These are phyloP conservation scores for Pseudopyrenochaeta lycopersici DNA, from an alignment of 2,329 filamentous ascomycete species.

Conservation along the genomic window DNA sequence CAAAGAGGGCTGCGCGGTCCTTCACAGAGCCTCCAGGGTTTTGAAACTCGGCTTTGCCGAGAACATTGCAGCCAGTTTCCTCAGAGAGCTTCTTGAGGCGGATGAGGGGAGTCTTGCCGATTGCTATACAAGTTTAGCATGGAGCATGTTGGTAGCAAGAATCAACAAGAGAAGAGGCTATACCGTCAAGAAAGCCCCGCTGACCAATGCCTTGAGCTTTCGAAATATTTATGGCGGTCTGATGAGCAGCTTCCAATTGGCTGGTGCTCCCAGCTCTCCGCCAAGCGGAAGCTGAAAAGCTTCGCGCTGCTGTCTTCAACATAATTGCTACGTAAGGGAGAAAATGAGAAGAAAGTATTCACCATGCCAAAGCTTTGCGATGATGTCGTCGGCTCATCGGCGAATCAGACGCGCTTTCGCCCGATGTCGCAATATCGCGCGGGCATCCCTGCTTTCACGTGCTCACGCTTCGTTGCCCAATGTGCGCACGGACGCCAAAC, in stretches of 20 bases:
- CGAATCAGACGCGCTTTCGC: constrained; percentile 24
- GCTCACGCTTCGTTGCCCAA: constrained; percentile 9
- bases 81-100: constrained; percentile 86
- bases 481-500: not conserved
- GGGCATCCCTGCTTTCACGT: constrained; percentile 16
- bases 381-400: constrained; percentile 24
- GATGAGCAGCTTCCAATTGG: constrained; percentile 59
- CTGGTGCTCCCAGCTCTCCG: constrained; percentile 59
- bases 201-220: constrained; percentile 81
- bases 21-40: constrained; percentile 97
- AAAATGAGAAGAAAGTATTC: not conserved
- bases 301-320: constrained; percentile 74
- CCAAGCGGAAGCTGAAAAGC: constrained; percentile 71
- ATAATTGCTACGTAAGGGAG: constrained; percentile 55
- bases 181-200: constrained; percentile 82
- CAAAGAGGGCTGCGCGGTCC: constrained; percentile 92
- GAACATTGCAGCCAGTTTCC: constrained; percentile 89
- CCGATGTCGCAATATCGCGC: constrained; percentile 35
- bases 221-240: constrained; percentile 76
- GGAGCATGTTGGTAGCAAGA: not conserved
- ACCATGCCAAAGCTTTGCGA: constrained; percentile 2
- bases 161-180: not conserved
- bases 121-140: constrained; percentile 66
- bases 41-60: constrained; percentile 98
- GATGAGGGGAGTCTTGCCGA: constrained; percentile 96